phyloP scores from a whole-genome alignment of 352 stramenopile species.

The Globisporangium paroecandrum region DNA sequence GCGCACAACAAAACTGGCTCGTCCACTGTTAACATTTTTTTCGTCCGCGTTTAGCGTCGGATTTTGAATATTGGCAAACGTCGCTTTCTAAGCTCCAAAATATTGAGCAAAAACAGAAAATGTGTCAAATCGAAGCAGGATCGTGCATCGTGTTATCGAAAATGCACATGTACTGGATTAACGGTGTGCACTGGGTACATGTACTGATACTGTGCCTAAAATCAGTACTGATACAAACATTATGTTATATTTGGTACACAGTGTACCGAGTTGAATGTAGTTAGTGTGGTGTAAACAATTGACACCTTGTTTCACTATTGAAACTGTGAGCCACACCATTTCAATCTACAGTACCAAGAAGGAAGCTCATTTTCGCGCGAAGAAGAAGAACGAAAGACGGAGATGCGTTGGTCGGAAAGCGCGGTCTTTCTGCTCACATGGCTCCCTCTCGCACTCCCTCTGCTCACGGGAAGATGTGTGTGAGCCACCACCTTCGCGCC shows the following conservation, averaged over 20 bases:
- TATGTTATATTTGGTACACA: background rate
- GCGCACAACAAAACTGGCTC: background rate
- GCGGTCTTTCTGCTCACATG: background rate
- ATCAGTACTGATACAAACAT: background rate
- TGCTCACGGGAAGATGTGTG: slow-evolving; percentile 3
- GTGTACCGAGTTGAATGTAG: background rate
- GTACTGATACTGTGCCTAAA: background rate
- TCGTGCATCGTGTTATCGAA: background rate
- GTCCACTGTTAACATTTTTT: background rate
- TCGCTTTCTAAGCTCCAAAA: background rate
- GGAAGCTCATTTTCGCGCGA: background rate
- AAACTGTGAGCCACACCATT: background rate
- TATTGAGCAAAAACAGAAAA: background rate
- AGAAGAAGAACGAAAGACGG: background rate
- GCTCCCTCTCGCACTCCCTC: slow-evolving; percentile 1
- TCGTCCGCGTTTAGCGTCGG: background rate
- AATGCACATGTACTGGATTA: background rate
- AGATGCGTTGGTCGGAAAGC: background rate
- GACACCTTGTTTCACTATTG: background rate
- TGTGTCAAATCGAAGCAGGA: background rate
- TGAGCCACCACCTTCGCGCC: slow-evolving; percentile 1
- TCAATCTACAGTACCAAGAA: background rate
- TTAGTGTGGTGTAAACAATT: background rate
- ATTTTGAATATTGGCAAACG: background rate
- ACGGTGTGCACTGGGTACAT: background rate